Evolutionary conservation across 495 filamentous ascomycete species (phyloP).

Genomic region (Achaetomiella virescens): DNA sequence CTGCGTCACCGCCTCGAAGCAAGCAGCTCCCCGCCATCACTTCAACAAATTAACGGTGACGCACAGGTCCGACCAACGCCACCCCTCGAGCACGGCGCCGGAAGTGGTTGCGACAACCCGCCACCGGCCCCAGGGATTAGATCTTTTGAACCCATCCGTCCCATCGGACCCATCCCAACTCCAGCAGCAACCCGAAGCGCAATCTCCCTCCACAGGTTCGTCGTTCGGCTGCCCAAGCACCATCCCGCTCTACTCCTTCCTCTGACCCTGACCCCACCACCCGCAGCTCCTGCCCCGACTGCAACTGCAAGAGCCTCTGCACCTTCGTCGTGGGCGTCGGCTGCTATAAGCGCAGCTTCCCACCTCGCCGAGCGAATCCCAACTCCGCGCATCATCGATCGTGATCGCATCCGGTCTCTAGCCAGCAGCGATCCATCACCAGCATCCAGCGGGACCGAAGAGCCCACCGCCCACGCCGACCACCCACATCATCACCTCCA

Average conservation of each 20-base stretch:
- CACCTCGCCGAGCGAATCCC: background rate
- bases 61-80: slow-evolving; percentile 4
- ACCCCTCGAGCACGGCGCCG: background rate
- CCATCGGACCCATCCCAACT: background rate
- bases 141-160: background rate
- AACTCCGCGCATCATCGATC: background rate
- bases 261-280: background rate
- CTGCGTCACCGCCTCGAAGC: slow-evolving; percentile 23
- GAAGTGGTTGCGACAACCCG: background rate
- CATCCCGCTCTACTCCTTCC: background rate
- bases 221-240: background rate
- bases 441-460: slow-evolving; percentile 1
- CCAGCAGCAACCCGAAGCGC: background rate
- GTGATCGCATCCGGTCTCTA: slow-evolving; percentile 5
- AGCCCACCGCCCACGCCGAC: background rate
- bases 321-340: background rate
- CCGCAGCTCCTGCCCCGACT: background rate
- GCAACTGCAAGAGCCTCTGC: too few species aligned
- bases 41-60: background rate
- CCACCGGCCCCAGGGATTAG: background rate
- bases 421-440: slow-evolving; percentile 7
- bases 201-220: background rate
- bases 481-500: slow-evolving; percentile 1
- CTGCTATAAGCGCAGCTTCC: background rate
- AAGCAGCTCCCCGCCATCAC: slow-evolving; percentile 3